phyloP scores from a whole-genome alignment of 352 stramenopile genomes.

The Phytophthora pluvialis region DNA sequence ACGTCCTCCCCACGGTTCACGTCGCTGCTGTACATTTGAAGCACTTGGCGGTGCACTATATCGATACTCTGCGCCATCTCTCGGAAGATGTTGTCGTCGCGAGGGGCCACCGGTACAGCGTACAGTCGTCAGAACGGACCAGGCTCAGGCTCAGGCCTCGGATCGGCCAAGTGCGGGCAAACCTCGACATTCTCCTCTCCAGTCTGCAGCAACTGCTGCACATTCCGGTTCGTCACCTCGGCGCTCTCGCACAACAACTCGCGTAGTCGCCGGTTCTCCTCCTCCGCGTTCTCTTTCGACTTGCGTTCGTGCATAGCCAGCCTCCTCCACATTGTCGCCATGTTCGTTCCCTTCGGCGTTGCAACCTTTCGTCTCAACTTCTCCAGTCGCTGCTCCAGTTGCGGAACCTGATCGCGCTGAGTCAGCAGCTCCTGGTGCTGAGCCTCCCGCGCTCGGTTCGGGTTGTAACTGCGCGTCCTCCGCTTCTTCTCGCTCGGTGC shows the following conservation, averaged over 20 bases:
- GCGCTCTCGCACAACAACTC: slow-evolving; percentile 20
- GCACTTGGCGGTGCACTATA: slow-evolving; percentile 41
- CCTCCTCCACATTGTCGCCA: slow-evolving; percentile 27
- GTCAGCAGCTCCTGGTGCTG: slow-evolving; percentile 28
- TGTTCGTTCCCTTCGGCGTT: neutral
- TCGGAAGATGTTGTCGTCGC: slow-evolving; percentile 32
- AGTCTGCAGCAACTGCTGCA: slow-evolving; percentile 20
- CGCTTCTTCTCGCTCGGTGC: slow-evolving; percentile 21
- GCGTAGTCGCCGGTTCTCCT: slow-evolving; percentile 37
- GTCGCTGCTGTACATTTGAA: slow-evolving; percentile 27
- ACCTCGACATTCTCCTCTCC: neutral
- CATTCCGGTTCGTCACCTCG: slow-evolving; percentile 5
- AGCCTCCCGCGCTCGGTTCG: slow-evolving; percentile 35
- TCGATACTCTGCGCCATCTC: slow-evolving; percentile 36
- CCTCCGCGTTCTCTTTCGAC: slow-evolving; percentile 14
- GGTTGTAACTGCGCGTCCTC: slow-evolving; percentile 21
- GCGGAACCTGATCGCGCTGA: slow-evolving; percentile 20
- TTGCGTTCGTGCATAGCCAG: slow-evolving; percentile 23
- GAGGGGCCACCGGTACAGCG: slow-evolving; percentile 18
- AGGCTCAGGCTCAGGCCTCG: slow-evolving; percentile 11
- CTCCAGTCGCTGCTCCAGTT: slow-evolving; percentile 22
- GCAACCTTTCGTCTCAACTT: slow-evolving; percentile 3
- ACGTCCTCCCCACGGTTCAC: neutral
- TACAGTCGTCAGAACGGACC: slow-evolving; percentile 30
- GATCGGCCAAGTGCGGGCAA: slow-evolving; percentile 2